These are phyloP conservation scores for Euryodendron excelsum DNA, from an alignment of 148 eudicot species.

Conservation along the genomic window DNA sequence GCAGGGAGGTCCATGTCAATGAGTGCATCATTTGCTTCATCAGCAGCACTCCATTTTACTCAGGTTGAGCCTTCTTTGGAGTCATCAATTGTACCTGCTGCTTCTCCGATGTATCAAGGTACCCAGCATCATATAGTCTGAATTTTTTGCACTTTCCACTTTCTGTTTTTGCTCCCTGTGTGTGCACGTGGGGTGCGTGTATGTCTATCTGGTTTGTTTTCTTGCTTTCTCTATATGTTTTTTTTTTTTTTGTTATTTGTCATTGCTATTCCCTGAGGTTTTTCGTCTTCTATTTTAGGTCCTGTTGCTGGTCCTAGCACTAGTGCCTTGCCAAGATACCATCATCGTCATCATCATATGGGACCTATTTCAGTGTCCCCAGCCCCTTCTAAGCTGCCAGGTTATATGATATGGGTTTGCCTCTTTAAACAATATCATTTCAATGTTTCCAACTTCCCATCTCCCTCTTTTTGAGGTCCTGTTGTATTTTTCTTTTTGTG, in stretches of 20 bases:
- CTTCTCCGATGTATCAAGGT: slow-evolving; percentile 70
- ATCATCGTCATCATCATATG: slow-evolving; percentile 31
- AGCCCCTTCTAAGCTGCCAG: slow-evolving; percentile 54
- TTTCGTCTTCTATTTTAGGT: slow-evolving; percentile 33
- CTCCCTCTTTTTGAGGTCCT: background rate
- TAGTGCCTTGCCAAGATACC: slow-evolving; percentile 34
- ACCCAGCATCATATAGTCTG: slow-evolving; percentile 7
- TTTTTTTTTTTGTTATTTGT: too few relatives aligned
- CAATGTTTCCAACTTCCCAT: background rate
- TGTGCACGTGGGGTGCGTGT: background rate
- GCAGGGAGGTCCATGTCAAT: slow-evolving; percentile 39
- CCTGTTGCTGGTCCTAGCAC: slow-evolving; percentile 46
- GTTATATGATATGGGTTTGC: slow-evolving; percentile 25
- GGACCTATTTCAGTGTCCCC: slow-evolving; percentile 54
- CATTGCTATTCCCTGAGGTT: slow-evolving; percentile 5
- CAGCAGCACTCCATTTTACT: slow-evolving; percentile 14
- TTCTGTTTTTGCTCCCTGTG: slow-evolving; percentile 11
- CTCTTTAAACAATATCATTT: background rate
- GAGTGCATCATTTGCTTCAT: slow-evolving; percentile 32
- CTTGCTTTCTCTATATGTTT: too few relatives aligned
- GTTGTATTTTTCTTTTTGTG: background rate
- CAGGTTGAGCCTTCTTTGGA: slow-evolving; percentile 34
- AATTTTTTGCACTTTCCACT: background rate
- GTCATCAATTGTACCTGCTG: slow-evolving; percentile 45
- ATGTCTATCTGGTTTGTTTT: too few relatives aligned